These are phyloP conservation scores for Narthecium ossifragum DNA, from an alignment of 106 monocot genomes.

Conservation along the genomic window DNA sequence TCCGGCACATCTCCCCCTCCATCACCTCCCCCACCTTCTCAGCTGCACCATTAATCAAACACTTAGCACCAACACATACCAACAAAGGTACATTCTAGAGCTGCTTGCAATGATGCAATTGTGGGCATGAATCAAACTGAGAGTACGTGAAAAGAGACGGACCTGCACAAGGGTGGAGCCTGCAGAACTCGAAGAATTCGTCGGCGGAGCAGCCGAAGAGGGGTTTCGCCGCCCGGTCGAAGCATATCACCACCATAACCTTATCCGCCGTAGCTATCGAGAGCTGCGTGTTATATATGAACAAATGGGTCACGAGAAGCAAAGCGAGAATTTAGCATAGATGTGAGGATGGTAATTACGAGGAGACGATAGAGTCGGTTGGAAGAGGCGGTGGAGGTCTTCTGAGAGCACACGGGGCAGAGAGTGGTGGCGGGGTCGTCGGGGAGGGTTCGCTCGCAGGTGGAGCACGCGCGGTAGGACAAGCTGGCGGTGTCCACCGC, in stretches of 20 bases:
- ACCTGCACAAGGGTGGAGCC: slow-evolving; percentile 35
- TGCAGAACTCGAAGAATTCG: slow-evolving; percentile 53
- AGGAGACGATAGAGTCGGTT: slow-evolving; percentile 49
- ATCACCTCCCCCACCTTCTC: slow-evolving; percentile 34
- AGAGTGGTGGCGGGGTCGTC: slow-evolving; percentile 3
- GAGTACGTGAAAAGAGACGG: not conserved
- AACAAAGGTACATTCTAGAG: no score
- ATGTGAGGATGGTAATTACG: slow-evolving; percentile 6
- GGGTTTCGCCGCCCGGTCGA: slow-evolving; percentile 59
- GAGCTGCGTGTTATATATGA: slow-evolving; percentile 17
- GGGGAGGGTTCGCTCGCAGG: slow-evolving; percentile 54
- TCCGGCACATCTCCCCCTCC: slow-evolving; percentile 63
- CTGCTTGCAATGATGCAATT: no score
- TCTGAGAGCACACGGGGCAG: slow-evolving; percentile 39
- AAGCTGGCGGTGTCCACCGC: slow-evolving; percentile 34
- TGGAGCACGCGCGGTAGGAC: slow-evolving; percentile 64
- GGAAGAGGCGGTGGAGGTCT: slow-evolving; percentile 10
- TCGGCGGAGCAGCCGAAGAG: slow-evolving; percentile 73
- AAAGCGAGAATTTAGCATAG: not conserved
- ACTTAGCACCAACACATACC: no score
- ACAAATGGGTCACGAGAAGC: not conserved
- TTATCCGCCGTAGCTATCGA: slow-evolving; percentile 49
- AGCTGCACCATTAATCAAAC: slow-evolving; percentile 17
- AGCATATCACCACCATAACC: slow-evolving; percentile 55
- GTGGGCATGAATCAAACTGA: not conserved